These are phyloP conservation scores for Hippophae rhamnoides DNA, from an alignment of 306 rosid genomes.

Conservation along the genomic window DNA sequence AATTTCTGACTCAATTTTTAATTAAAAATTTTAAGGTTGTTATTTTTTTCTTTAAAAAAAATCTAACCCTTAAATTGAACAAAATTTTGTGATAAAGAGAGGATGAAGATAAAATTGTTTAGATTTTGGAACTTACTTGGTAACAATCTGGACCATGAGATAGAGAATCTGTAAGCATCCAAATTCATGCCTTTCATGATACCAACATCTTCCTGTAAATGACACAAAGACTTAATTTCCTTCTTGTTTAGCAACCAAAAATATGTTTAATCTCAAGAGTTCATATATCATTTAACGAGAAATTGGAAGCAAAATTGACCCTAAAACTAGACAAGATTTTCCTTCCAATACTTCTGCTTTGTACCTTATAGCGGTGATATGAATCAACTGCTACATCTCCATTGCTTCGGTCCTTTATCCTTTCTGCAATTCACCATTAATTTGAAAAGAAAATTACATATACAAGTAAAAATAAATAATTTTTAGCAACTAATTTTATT, in stretches of 20 bases:
- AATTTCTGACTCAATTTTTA: too few species aligned
- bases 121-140: conserved; percentile 34
- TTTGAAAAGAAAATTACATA: neutral
- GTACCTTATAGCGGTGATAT: conserved; percentile 20
- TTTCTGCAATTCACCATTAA: conserved; percentile 18
- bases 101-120: neutral
- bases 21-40: neutral
- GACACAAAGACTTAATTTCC: neutral
- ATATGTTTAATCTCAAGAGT: too few species aligned
- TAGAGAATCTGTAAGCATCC: conserved; percentile 62
- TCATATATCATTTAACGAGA: too few species aligned
- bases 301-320: too few species aligned
- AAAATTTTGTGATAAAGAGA: neutral
- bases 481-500: too few species aligned
- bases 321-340: too few species aligned
- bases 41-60: too few species aligned
- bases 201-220: conserved; percentile 39
- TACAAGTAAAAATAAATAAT: neutral
- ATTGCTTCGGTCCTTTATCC: conserved; percentile 19
- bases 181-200: conserved; percentile 42
- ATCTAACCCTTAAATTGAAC: neutral
- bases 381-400: conserved; percentile 8
- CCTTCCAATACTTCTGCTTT: neutral
- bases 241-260: too few species aligned
- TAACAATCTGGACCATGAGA: conserved; percentile 62